Evolutionary conservation across 805 yeast genomes (phyloP).

Genomic region (Starmerella geochares): DNA sequence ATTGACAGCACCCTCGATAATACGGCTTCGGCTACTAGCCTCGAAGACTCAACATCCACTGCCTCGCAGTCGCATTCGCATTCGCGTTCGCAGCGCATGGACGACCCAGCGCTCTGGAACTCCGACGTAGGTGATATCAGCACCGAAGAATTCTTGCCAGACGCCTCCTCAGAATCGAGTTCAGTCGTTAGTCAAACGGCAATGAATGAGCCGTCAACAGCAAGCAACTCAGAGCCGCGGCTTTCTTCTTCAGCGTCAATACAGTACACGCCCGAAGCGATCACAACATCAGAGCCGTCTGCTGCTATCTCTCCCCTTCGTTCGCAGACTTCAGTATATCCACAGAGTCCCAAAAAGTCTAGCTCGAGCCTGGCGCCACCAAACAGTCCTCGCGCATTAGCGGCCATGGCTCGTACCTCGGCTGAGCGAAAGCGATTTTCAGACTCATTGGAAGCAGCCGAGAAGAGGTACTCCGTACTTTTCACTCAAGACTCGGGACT

Average conservation of each 20-base stretch:
- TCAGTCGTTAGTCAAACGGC: neutral
- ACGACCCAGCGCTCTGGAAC: neutral
- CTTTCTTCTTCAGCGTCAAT: neutral
- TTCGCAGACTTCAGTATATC: neutral
- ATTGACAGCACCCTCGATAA: too few relatives aligned
- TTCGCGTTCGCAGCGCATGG: too few relatives aligned
- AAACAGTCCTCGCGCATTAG: constrained; percentile 6
- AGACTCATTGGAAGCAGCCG: neutral
- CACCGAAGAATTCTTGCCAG: neutral
- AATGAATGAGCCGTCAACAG: neutral
- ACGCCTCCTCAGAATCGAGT: neutral
- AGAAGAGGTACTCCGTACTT: neutral
- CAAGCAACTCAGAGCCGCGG: neutral
- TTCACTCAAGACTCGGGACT: neutral
- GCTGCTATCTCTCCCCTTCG: neutral
- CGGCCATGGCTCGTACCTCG: constrained; percentile 2
- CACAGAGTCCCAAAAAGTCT: constrained; percentile 1
- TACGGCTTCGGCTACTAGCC: too few relatives aligned
- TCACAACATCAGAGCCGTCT: neutral
- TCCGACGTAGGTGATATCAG: neutral
- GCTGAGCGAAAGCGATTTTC: neutral
- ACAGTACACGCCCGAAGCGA: neutral
- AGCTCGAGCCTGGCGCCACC: constrained; percentile 2
- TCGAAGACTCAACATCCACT: too few relatives aligned
- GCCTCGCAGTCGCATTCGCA: too few relatives aligned